Evolutionary conservation across 495 filamentous ascomycete species (phyloP), one percentile per base, ranked within the genome.

Genomic region (Tuber melanosporum): DNA sequence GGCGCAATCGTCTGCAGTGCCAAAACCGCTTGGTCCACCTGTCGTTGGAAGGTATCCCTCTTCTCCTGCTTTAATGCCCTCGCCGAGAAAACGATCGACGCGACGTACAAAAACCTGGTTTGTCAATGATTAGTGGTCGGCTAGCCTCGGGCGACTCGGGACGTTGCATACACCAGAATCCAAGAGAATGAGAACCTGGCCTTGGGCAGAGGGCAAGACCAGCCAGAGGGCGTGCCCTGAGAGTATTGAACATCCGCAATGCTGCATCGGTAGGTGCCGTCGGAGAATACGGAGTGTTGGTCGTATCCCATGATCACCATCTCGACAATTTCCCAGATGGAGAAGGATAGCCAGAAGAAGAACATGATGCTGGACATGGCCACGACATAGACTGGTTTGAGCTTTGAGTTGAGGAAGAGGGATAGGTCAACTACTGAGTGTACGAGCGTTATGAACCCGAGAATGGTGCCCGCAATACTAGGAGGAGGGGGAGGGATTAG

Each of bases 321-420:
- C 26, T 66, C 57, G 57, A 66, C 57, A 5, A 32, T 15, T 66
- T 66, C 57, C 57, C 57, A 66, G 57, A 17, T 12, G 12, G 57
- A 66, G 26, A 66, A 32, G n/a, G 2, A 17, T 15, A 66, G 57
- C 57, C 57, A 66, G n/a, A 66, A 66, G n/a, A n/a, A 14, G 57
- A 66, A 66, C 57, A 66, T 66, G 57, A 66, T 66, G 57, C 57
- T 66, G 10, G 57, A 66, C 57, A 66, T 66, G n/a, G 57, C 57
- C n/a, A 66, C 57, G 32, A 32, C 57, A 17, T 66, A 66, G 3
- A 66, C 57, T 32, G 57, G 57, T 7, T 66, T 66, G n/a, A 66
- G 57, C 57, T 66, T 66, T 10, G 57, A 66, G 57, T 66, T 66
- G 57, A 66, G 8, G 26, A 15, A 66, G n/a, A 66, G 57, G 57